Conservation (phyloP, 495 filamentous ascomycete genomes). For the Staphylotrichum longicolle region DNA sequence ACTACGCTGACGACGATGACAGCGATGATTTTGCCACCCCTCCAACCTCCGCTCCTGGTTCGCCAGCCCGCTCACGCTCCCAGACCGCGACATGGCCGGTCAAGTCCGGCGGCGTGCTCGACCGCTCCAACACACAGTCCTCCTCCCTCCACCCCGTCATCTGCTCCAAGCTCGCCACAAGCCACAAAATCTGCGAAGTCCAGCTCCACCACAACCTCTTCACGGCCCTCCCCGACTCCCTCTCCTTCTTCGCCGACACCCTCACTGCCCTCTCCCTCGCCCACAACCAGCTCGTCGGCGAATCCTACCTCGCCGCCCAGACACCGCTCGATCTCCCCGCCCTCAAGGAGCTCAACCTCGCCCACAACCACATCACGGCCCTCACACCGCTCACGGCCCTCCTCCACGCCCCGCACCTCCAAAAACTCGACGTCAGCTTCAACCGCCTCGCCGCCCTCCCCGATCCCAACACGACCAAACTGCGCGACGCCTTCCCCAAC, state of each 20-base stretch:
- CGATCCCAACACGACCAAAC: constrained; percentile 29
- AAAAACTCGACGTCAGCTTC: constrained; percentile 72
- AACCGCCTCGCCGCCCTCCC: constrained; percentile 74
- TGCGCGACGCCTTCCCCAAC: constrained; percentile 59
- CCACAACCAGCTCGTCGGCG: constrained; percentile 68
- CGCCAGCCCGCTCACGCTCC: constrained; percentile 43
- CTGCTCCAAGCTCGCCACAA: constrained; percentile 48
- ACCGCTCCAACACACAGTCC: constrained; percentile 64
- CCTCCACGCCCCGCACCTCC: constrained; percentile 67
- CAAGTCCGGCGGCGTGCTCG: constrained; percentile 68
- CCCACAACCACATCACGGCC: constrained; percentile 63
- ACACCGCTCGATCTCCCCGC: constrained; percentile 62
- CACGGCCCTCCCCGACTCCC: constrained; percentile 62
- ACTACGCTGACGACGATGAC: constrained; percentile 31
- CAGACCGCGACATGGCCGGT: constrained; percentile 56
- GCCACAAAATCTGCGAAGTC: constrained; percentile 51
- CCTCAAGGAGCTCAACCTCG: constrained; percentile 71
- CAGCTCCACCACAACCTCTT: constrained; percentile 76
- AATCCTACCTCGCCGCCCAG: constrained; percentile 49
- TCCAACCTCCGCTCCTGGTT: constrained; percentile 48
- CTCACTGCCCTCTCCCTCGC: constrained; percentile 76
- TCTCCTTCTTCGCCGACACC: constrained; percentile 63
- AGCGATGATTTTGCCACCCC: constrained; percentile 62
- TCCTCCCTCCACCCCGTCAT: constrained; percentile 53
- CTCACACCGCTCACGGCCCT: constrained; percentile 60